These are phyloP conservation scores for Begonia masoniana DNA, from an alignment of 306 rosid genomes.

Conservation along the genomic window DNA sequence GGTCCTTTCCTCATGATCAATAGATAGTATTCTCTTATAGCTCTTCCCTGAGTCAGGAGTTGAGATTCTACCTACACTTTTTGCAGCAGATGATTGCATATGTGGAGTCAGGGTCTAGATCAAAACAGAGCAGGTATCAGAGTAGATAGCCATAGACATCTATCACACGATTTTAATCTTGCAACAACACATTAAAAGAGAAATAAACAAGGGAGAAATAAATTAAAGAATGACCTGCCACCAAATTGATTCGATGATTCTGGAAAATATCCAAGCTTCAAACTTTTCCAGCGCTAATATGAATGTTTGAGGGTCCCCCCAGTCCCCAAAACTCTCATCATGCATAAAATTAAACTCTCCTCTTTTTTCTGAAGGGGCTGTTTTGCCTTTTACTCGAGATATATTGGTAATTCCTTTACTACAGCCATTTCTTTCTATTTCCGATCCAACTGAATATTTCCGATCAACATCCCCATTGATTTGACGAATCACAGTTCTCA, in stretches of 20 bases:
- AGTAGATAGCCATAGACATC: constrained; percentile 14
- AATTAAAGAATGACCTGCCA: constrained; percentile 62
- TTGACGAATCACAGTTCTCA: constrained; percentile 69
- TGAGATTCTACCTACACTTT: constrained; percentile 15
- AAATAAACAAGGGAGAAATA: not conserved
- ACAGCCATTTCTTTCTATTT: constrained; percentile 34
- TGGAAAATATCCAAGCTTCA: constrained; percentile 92
- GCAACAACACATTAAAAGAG: constrained; percentile 1
- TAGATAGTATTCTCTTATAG: constrained; percentile 31
- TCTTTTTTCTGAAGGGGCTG: constrained; percentile 33
- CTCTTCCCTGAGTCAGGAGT: constrained; percentile 28
- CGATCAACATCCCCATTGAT: constrained; percentile 19
- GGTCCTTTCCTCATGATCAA: constrained; percentile 51
- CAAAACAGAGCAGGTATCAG: constrained; percentile 9
- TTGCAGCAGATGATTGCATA: constrained; percentile 63
- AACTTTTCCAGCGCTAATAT: constrained; percentile 60
- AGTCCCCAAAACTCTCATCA: constrained; percentile 31
- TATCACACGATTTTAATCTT: constrained; percentile 3
- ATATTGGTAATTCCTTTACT: constrained; percentile 28
- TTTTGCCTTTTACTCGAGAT: constrained; percentile 50
- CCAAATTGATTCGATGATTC: constrained; percentile 92
- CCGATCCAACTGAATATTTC: constrained; percentile 24
- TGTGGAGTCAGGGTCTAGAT: constrained; percentile 81
- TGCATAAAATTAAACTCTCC: constrained; percentile 20
- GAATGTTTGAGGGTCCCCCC: constrained; percentile 53